These are phyloP conservation scores for Collybia nuda DNA, from an alignment of 768 basidiomycete genomes.

Conservation along the genomic window DNA sequence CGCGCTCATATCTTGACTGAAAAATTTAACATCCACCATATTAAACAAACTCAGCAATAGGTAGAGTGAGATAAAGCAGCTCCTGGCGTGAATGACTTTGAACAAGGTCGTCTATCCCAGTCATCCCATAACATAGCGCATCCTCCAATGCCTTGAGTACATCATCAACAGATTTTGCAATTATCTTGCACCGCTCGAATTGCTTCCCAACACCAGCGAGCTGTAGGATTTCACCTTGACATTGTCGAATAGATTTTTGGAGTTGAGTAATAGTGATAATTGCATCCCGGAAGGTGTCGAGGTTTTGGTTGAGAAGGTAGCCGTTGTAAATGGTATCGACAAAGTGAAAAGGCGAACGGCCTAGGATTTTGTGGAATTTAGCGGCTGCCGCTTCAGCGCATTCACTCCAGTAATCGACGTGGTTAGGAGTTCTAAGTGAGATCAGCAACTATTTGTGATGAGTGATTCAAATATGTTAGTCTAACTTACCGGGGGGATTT, in stretches of 20 bases:
- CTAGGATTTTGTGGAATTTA: constrained; percentile 9
- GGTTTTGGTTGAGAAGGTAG: not conserved
- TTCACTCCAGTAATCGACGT: no score
- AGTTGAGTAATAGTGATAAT: not conserved
- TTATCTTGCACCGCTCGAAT: not conserved
- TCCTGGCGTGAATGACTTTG: not conserved
- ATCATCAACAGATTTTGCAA: not conserved
- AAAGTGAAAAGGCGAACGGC: not conserved
- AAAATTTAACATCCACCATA: no score
- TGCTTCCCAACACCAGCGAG: not conserved
- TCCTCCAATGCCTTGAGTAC: not conserved
- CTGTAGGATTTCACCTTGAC: not conserved
- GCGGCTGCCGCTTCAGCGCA: no score
- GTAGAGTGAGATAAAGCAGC: not conserved
- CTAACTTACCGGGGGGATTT: no score
- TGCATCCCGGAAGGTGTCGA: not conserved
- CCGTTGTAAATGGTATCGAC: not conserved
- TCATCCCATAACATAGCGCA: not conserved
- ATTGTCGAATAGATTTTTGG: not conserved
- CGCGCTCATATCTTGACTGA: no score
- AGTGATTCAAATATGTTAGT: no score
- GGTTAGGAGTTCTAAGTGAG: no score
- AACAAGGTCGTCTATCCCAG: not conserved
- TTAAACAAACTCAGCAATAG: no score
- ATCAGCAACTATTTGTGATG: no score